Evolutionary conservation across 2,329 filamentous ascomycete genomes (phyloP).

Genomic region (Fusarium sp.): DNA sequence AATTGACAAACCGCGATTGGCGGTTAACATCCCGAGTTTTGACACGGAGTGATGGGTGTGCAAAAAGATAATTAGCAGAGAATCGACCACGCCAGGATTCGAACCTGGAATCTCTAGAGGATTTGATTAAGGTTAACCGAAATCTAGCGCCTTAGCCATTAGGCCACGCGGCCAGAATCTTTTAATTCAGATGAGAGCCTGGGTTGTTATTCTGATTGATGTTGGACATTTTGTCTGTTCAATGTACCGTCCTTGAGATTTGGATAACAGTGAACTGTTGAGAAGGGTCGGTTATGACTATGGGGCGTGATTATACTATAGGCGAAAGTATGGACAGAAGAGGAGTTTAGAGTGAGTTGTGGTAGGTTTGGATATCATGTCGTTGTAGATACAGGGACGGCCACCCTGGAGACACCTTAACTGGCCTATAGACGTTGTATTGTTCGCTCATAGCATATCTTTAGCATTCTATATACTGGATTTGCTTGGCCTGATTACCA

Average conservation of each 20-base stretch:
- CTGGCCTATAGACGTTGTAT: no score
- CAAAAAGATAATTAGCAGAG: conserved; percentile 14
- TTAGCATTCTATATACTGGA: no score
- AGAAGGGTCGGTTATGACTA: background rate
- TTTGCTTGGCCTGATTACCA: no score
- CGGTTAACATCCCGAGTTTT: background rate
- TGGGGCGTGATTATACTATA: no score
- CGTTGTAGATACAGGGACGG: background rate
- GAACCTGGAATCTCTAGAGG: conserved; percentile 56
- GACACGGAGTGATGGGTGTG: background rate
- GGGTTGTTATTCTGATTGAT: background rate
- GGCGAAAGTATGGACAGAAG: background rate
- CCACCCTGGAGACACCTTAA: background rate
- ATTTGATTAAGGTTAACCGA: conserved; percentile 45
- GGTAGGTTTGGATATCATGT: background rate
- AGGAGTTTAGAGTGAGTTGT: background rate
- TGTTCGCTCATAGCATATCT: no score
- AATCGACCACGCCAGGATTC: conserved; percentile 56
- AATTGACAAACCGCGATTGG: conserved; percentile 6
- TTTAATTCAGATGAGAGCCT: background rate
- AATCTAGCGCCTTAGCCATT: conserved; percentile 59
- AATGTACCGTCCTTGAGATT: background rate
- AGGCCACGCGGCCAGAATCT: conserved; percentile 53
- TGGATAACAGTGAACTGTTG: background rate
- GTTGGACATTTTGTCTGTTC: fast-evolving